Percentiles rank a stretch among this genome's conserved stretches.
Evolutionary conservation across 2,329 filamentous ascomycete species (phyloP).

Genomic region (Paecilomyces dactylethromorphus): DNA sequence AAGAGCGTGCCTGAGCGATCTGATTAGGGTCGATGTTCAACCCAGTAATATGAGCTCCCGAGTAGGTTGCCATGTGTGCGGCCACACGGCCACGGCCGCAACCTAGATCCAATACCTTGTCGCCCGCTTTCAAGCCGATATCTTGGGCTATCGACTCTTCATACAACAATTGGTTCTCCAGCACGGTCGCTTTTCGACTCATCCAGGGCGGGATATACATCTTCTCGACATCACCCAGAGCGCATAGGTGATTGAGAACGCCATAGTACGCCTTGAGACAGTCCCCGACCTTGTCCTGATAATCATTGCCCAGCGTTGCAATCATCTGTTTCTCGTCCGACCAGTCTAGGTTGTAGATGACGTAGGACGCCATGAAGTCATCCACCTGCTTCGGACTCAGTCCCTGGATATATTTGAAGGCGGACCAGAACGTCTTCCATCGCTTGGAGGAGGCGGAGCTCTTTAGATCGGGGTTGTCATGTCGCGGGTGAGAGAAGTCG

Average conservation of each 20-base stretch:
- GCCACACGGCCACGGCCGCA: slow-evolving; percentile 50
- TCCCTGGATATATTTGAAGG: slow-evolving; percentile 46
- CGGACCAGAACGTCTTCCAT: slow-evolving; percentile 44
- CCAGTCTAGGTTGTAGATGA: slow-evolving; percentile 53
- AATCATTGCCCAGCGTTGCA: slow-evolving; percentile 42
- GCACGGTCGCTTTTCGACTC: slow-evolving; percentile 44
- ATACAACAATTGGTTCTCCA: slow-evolving; percentile 49
- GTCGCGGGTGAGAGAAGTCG: slow-evolving; percentile 2
- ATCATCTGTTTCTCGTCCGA: slow-evolving; percentile 45
- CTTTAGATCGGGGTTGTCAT: slow-evolving; percentile 24
- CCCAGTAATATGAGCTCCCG: slow-evolving; percentile 44
- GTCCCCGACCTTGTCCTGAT: slow-evolving; percentile 46
- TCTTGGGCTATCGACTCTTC: slow-evolving; percentile 46
- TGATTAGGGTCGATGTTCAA: slow-evolving; percentile 52
- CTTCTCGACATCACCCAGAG: slow-evolving; percentile 51
- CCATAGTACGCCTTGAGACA: slow-evolving; percentile 49
- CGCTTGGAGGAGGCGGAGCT: slow-evolving; percentile 43
- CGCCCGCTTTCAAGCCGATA: slow-evolving; percentile 40
- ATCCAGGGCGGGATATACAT: slow-evolving; percentile 53
- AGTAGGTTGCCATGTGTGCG: slow-evolving; percentile 46
- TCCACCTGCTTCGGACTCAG: slow-evolving; percentile 47
- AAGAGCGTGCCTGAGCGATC: slow-evolving; percentile 40
- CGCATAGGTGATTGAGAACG: slow-evolving; percentile 50
- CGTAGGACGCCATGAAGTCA: slow-evolving; percentile 51
- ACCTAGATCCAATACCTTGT: slow-evolving; percentile 46